phyloP scores from a whole-genome alignment of 257 asterid genomes.

The Rubia yunnanensis region DNA sequence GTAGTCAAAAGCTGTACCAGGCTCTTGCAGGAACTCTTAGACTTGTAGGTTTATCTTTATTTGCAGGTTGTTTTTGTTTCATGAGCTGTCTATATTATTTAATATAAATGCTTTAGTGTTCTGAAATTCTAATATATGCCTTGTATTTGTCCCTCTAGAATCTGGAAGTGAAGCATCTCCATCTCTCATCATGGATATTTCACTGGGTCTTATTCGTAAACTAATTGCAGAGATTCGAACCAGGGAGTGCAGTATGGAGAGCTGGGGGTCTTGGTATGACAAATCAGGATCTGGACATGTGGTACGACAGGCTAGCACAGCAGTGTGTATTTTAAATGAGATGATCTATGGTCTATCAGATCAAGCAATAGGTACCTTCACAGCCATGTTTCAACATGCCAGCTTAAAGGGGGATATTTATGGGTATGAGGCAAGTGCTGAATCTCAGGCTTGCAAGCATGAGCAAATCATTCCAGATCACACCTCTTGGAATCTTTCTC shows the following conservation, averaged over 20 bases:
- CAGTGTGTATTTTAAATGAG: constrained; percentile 79
- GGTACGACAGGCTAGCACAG: constrained; percentile 88
- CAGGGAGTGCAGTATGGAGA: constrained; percentile 51
- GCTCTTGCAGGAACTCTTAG: constrained; percentile 76
- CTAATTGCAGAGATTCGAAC: constrained; percentile 57
- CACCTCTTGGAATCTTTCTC: constrained; percentile 29
- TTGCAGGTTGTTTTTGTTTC: constrained; percentile 51
- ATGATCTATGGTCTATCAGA: constrained; percentile 83
- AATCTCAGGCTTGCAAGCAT: constrained; percentile 19
- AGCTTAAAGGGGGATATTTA: constrained; percentile 18
- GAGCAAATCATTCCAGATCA: constrained; percentile 25
- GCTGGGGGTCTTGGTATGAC: constrained; percentile 83
- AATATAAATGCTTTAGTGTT: constrained; percentile 5
- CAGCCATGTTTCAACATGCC: constrained; percentile 33
- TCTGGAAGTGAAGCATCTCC: constrained; percentile 58
- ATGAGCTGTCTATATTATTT: constrained; percentile 14
- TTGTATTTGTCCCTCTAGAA: constrained; percentile 31
- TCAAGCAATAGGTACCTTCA: constrained; percentile 38
- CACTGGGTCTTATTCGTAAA: constrained; percentile 67
- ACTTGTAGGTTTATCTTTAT: constrained; percentile 58
- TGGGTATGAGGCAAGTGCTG: constrained; percentile 17
- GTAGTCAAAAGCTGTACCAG: constrained; percentile 68
- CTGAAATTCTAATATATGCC: constrained; percentile 14
- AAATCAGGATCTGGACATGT: constrained; percentile 68
- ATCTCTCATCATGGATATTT: constrained; percentile 60